Base-by-base conservation (phyloP, 2,329 filamentous ascomycete species). In the Botrytis medusae region DNA sequence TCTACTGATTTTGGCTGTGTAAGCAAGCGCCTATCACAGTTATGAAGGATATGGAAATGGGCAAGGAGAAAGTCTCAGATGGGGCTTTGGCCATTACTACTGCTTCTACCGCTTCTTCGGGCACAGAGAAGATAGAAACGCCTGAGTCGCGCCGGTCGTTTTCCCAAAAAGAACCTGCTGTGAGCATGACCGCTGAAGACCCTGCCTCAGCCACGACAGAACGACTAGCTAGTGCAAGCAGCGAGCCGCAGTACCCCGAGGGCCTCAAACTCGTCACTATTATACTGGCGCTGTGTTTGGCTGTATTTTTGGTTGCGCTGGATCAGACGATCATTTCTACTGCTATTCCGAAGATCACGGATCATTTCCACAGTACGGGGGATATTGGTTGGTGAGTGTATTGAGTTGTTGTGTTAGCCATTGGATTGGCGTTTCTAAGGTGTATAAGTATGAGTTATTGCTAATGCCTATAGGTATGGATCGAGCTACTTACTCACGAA, bases 331-430 rank as follows among this genome's bases (percentile, higher is more conserved):
- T 81, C 71, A 81, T 81, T 72, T 80, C 81, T 2, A 83, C 81
- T 3, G 82, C 82, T 32, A 82, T 83, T 67, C 82, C 82, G 10
- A 80, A 82, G 63, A 83, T 83, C 71, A 82, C 82, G 1, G 79
- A 82, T 75, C 76, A 82, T 34, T 81, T 83, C 75, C 79, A 83
- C 42, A 80, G 82, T 60, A 78, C 84, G 0, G 78, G 81, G 20
- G 84, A 85, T 74, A 82, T 86, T 29, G 84, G 83, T 54, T 86
- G 84, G 84, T 85, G 2, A 81, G 79, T 73, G 81, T 81, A 40
- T 25, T 34, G 32, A 12, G 3, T 34, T 32, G 18, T 22, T 60
- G 57, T 34, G 32, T 60, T 32, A 34, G 18, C 29, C 29, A 34
- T 20, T 3, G 7, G 14, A 34, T 34, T 20, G 7, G 32, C 9